Percentiles rank a stretch among this genome's conserved stretches.
Conservation (phyloP, 2,329 filamentous ascomycete genomes). For the Trichophyton simii region DNA sequence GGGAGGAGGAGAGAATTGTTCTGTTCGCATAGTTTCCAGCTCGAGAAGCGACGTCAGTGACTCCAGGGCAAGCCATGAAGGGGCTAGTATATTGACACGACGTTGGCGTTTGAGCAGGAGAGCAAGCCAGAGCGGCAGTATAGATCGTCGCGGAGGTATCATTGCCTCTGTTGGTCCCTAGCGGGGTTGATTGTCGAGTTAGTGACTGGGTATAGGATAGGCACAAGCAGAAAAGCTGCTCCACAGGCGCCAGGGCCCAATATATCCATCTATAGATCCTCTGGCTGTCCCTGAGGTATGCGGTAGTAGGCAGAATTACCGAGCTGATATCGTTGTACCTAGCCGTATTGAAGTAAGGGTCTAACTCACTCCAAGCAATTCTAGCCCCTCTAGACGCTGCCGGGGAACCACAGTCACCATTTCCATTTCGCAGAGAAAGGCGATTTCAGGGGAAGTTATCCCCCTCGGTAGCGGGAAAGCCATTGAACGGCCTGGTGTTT, state of each 20-base stretch:
- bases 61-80: conserved; percentile 70
- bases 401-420: conserved; percentile 84
- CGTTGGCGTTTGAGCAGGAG: conserved; percentile 88
- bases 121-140: conserved; percentile 85
- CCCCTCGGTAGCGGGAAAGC: conserved; percentile 50
- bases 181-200: neutral
- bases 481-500: conserved; percentile 30
- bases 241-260: neutral
- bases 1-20: conserved; percentile 66
- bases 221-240: conserved; percentile 6
- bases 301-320: neutral
- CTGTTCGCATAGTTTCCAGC: conserved; percentile 60
- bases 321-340: neutral
- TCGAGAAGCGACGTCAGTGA: conserved; percentile 67
- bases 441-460: conserved; percentile 74
- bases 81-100: conserved; percentile 82
- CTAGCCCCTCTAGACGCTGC: conserved; percentile 73
- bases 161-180: conserved; percentile 69
- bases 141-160: conserved; percentile 64
- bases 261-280: neutral
- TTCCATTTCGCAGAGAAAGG: conserved; percentile 96
- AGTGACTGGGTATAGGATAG: neutral
- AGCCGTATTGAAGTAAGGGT: neutral
- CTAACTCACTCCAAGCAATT: conserved; percentile 66
- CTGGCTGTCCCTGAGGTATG: neutral